Evolutionary conservation across 805 yeast genomes (phyloP), one percentile per base, ranked within the genome.

Genomic region (Spathaspora hagerdaliae): DNA sequence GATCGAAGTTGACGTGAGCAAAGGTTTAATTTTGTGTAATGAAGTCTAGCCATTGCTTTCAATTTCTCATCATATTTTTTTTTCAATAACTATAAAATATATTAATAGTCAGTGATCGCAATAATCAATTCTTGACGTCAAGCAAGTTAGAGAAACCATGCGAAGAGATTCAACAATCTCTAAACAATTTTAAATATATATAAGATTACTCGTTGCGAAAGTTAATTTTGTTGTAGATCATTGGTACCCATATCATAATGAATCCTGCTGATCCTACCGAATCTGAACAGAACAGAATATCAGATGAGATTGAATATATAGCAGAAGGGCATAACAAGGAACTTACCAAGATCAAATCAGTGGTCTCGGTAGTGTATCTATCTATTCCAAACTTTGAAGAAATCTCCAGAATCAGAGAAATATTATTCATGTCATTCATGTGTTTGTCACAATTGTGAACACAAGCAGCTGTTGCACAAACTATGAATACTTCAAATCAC

Each of bases 381-480:
- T 44, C 51, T 1, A 33, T 51, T 11, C 63, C 64, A 4, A 38
- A 51, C 13, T 52, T 46, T 7, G 54, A 57, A n/a, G 62, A 63
- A 14, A 67, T 65, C 9, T 47, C 60, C 4, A 5, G 43, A 0
- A 2, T 41, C 6, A 45, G 62, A 27, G 70, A 65, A 46, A 26
- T 49, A 3, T 32, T 51, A 19, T 62, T 67, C 47, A 43, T 65
- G n/a, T 41, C 40, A 7, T 50, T 57, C 15, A 38, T 63, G 29
- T 58, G 64, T 31, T 29, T 63, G 36, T 57, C 69, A 2, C 69
- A 65, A 42, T 38, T 65, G 26, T 27, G 63, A 10, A 62, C 67
- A 13, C 69, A 64, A 48, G 61, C 66, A 9, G 55, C 61, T 14
- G 57, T 60, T 12, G 46, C 63, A 0, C 71, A 65, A 45, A 63